Evolutionary conservation across 2,329 filamentous ascomycete genomes (phyloP).

Genomic region (Colletotrichum sp.): DNA sequence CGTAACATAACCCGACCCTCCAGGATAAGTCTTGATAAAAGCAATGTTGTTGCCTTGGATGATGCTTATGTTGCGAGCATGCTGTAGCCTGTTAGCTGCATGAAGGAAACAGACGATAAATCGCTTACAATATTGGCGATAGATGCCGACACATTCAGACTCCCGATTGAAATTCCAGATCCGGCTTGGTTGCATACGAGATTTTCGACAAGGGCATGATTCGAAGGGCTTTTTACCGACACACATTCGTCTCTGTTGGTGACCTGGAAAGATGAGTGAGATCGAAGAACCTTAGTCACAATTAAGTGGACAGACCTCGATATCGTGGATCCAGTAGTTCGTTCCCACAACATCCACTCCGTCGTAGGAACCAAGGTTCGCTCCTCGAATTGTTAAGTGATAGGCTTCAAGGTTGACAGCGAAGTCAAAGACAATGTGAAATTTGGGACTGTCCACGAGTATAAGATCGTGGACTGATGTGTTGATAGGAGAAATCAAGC

Average conservation of each 20-base stretch:
- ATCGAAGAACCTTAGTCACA: accelerated
- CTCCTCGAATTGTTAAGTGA: background rate
- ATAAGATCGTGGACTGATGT: background rate
- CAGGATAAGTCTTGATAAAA: background rate
- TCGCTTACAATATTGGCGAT: background rate
- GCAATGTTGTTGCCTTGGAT: background rate
- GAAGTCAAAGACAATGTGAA: background rate
- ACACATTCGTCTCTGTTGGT: background rate
- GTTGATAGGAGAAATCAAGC: background rate
- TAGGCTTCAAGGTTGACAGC: background rate
- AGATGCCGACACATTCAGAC: background rate
- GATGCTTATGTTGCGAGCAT: background rate
- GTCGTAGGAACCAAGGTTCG: background rate
- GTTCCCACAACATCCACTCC: background rate
- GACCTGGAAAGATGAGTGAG: background rate
- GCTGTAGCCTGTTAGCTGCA: background rate
- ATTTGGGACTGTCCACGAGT: background rate
- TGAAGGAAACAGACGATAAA: accelerated
- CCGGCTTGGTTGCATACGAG: background rate
- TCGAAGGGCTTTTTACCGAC: background rate
- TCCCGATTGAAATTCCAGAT: background rate
- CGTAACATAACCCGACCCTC: background rate
- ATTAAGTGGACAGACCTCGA: background rate
- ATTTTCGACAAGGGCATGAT: background rate
- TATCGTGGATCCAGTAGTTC: background rate